phyloP scores from a whole-genome alignment of 192 early-diverging fungal species.

The Glomus cerebriforme region DNA sequence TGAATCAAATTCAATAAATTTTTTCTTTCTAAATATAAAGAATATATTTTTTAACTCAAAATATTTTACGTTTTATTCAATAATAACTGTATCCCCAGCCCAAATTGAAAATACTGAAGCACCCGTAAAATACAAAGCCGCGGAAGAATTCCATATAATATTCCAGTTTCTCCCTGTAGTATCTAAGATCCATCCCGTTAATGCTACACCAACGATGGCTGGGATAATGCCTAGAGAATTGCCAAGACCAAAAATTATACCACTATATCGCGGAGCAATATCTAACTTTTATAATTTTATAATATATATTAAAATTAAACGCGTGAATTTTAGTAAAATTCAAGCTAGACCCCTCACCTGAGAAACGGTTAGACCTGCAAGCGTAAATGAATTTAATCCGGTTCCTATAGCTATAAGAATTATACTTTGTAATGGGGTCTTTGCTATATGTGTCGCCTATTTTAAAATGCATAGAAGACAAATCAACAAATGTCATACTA shows the following conservation, averaged over 20 bases:
- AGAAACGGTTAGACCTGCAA: slow-evolving; percentile 39
- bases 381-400: slow-evolving; percentile 39
- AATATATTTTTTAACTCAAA: no score
- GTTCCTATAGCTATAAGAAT: slow-evolving; percentile 37
- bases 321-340: neutral
- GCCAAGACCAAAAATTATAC: slow-evolving; percentile 43
- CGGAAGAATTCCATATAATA: slow-evolving; percentile 36
- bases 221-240: slow-evolving; percentile 43
- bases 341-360: slow-evolving; percentile 30
- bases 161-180: slow-evolving; percentile 31
- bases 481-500: neutral
- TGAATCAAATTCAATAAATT: no score
- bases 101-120: slow-evolving; percentile 12
- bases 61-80: neutral
- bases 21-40: no score
- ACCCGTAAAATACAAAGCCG: slow-evolving; percentile 36
- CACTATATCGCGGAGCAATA: slow-evolving; percentile 43
- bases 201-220: slow-evolving; percentile 35
- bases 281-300: slow-evolving; percentile 34
- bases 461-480: neutral
- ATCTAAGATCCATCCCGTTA: slow-evolving; percentile 39
- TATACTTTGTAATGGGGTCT: slow-evolving; percentile 33
- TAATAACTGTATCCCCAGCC: slow-evolving; percentile 1
- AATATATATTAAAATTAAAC: neutral
- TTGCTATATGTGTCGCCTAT: slow-evolving; percentile 34